Percentiles rank a stretch among this genome's conserved stretches.
phyloP scores from a whole-genome alignment of 805 yeast species.

The Yamadazyma sp. region DNA sequence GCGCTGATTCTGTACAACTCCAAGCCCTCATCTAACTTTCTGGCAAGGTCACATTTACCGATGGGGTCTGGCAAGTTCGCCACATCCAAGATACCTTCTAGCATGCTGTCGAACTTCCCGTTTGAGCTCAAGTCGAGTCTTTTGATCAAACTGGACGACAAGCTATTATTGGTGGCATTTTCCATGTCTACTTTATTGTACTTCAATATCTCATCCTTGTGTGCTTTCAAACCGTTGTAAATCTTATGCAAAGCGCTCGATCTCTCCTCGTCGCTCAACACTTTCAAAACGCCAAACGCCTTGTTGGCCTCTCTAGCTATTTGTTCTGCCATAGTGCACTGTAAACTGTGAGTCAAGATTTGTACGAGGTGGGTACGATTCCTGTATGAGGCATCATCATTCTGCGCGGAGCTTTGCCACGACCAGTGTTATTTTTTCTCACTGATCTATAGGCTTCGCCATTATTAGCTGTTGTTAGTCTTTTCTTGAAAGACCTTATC shows the following conservation, averaged over 20 bases:
- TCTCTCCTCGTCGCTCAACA: slow-evolving; percentile 70
- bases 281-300: slow-evolving; percentile 83
- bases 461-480: background rate
- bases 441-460: slow-evolving; percentile 1
- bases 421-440: slow-evolving; percentile 2
- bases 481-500: too few species aligned
- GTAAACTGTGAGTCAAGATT: slow-evolving; percentile 6
- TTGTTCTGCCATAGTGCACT: slow-evolving; percentile 8
- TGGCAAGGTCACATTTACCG: slow-evolving; percentile 82
- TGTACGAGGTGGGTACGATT: too few species aligned
- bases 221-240: slow-evolving; percentile 61
- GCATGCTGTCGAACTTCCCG: slow-evolving; percentile 90
- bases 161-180: slow-evolving; percentile 57
- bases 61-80: slow-evolving; percentile 88
- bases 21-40: slow-evolving; percentile 86
- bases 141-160: slow-evolving; percentile 73
- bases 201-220: slow-evolving; percentile 60
- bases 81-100: slow-evolving; percentile 91
- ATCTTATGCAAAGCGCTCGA: slow-evolving; percentile 70
- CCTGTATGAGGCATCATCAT: slow-evolving; percentile 6
- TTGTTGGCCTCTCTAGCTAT: slow-evolving; percentile 78
- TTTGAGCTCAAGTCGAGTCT: slow-evolving; percentile 78
- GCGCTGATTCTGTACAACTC: slow-evolving; percentile 80
- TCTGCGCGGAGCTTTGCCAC: slow-evolving; percentile 3
- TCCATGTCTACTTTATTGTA: slow-evolving; percentile 79